Conservation (phyloP, 176 grass and related monocot species). For the Phyllostachys edulis region DNA sequence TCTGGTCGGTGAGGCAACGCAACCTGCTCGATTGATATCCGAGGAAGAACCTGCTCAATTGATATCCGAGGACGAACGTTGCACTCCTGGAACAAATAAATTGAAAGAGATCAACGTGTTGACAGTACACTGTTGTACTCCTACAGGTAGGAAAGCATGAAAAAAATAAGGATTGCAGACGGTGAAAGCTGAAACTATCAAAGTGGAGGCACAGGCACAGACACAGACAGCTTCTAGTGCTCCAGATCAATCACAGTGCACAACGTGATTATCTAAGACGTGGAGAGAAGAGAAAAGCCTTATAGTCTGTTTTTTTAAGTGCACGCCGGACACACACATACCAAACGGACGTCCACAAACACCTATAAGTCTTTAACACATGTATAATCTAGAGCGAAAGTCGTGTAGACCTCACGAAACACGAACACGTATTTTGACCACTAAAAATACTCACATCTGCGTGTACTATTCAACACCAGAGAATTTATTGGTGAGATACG, state of each 20-base stretch:
- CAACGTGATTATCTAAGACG: slow-evolving; percentile 1
- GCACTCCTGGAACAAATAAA: slow-evolving; percentile 34
- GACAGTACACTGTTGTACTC: neutral
- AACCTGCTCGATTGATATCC: slow-evolving; percentile 34
- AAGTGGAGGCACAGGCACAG: neutral
- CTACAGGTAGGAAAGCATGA: neutral
- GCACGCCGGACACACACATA: too few relatives aligned
- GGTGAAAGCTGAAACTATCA: neutral
- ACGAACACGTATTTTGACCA: too few relatives aligned
- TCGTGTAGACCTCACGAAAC: too few relatives aligned
- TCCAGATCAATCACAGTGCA: slow-evolving; percentile 19
- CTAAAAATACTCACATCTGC: too few relatives aligned
- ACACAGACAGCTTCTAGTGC: neutral
- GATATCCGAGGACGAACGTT: slow-evolving; percentile 35
- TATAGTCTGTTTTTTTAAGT: too few relatives aligned
- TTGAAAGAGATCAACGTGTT: slow-evolving; percentile 17
- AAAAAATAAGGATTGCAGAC: neutral
- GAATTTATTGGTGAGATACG: too few relatives aligned
- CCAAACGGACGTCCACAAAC: too few relatives aligned
- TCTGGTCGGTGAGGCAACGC: neutral
- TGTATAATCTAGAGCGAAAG: too few relatives aligned
- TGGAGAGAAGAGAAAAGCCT: neutral
- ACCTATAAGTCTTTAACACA: too few relatives aligned
- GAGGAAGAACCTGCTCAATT: slow-evolving; percentile 35
- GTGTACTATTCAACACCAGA: too few relatives aligned